Evolutionary conservation across 345 rosid species (phyloP), one percentile per base, ranked within the genome.

Genomic region (Cardamine chenopodiifolia): DNA sequence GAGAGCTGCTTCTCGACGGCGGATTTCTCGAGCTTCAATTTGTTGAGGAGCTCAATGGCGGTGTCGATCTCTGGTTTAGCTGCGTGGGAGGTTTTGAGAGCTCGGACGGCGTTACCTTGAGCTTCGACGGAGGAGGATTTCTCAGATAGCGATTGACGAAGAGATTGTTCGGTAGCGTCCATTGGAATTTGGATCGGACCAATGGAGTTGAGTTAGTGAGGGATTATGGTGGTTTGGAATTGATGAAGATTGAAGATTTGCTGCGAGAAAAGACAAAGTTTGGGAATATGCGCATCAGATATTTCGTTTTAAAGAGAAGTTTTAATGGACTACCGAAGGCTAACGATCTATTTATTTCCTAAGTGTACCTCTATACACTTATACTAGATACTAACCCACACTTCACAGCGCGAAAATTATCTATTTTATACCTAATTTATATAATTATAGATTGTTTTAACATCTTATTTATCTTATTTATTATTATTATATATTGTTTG

Each of bases 31-130:
- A 89, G 77, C 80, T 94, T 94, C 71, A 91, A 64, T 17, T 59
- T 76, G 75, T 79, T 93, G 34, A 93, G 83, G 0, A 78, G 77
- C 15, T 82, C 95, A 8, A 94, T 86, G 8, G 98, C 97, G 22
- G 90, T 80, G 2, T 91, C 97, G 73, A 93, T 82, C n/a, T 88
- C 89, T 2, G 79, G 54, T 77, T 86, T 87, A 5, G 82, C n/a
- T 5, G 87, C 88, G 17, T 73, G 71, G 47, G 89, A 73, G 9
- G 90, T 94, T 69, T 93, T 91, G 68, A 94, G 85, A 5, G 90
- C 85, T 17, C 96, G 88, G 26, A 94, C 91, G 32, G 86, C 83
- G 76, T 83, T 85, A 19, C 96, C 98, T 5, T 87, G 94, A 45
- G 87, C 73, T 18, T 91, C 97, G 50, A 89, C 82, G 37, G 91